Conservation (phyloP, 2,329 filamentous ascomycete genomes). For the Aureobasidium namibiae region DNA sequence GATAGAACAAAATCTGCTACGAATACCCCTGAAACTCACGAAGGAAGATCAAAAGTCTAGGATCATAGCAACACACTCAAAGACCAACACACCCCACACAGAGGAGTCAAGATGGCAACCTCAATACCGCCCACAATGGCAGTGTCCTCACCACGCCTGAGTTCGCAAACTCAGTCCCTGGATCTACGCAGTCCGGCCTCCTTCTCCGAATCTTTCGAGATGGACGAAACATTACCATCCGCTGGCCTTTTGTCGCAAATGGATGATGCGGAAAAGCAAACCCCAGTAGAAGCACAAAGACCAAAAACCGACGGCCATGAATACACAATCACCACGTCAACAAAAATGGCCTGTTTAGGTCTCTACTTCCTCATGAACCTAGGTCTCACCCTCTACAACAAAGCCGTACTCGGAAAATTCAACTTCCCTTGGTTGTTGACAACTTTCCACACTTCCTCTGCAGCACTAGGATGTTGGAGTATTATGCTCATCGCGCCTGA, state of each 20-base stretch:
- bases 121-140: background rate
- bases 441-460: conserved; percentile 49
- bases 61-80: no score
- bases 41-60: background rate
- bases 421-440: conserved; percentile 56
- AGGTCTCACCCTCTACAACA: conserved; percentile 51
- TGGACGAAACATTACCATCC: background rate
- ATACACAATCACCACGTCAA: conserved; percentile 10
- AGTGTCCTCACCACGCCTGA: background rate
- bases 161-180: background rate
- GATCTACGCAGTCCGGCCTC: background rate
- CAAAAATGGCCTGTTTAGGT: conserved; percentile 9
- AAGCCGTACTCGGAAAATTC: conserved; percentile 42
- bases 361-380: conserved; percentile 44
- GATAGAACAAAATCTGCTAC: background rate
- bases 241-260: conserved; percentile 1
- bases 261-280: background rate
- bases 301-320: conserved; percentile 1
- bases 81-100: background rate
- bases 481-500: conserved; percentile 34
- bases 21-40: no score
- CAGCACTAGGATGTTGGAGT: conserved; percentile 47
- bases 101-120: background rate
- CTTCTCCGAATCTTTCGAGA: background rate
- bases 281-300: background rate